These are phyloP conservation scores for Ascochyta koolunga DNA, from an alignment of 2,329 filamentous ascomycete genomes.

Conservation along the genomic window DNA sequence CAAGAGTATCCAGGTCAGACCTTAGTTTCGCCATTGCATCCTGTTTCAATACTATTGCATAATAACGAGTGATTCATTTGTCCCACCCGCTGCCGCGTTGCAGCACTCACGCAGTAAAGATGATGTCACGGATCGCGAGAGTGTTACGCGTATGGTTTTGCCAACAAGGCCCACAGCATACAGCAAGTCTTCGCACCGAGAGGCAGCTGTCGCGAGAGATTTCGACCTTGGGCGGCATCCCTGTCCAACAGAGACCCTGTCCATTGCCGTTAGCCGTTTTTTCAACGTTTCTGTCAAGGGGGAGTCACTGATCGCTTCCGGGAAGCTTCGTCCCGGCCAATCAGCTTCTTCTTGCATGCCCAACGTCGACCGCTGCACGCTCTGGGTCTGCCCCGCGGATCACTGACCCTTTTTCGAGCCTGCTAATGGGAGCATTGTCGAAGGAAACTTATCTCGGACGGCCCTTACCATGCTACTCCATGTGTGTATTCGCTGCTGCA, in stretches of 20 bases:
- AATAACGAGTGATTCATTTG: background rate
- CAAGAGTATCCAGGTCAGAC: background rate
- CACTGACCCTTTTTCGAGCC: background rate
- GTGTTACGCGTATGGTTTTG: background rate
- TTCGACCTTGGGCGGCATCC: background rate
- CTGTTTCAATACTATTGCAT: background rate
- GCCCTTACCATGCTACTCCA: background rate
- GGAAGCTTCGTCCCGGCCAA: background rate
- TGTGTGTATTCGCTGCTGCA: background rate
- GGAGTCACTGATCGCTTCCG: background rate
- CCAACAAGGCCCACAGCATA: background rate
- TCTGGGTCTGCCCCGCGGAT: constrained; percentile 6
- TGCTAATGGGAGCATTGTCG: background rate
- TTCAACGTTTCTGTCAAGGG: background rate
- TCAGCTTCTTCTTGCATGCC: background rate
- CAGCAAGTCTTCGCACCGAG: background rate
- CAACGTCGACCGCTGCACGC: constrained; percentile 1
- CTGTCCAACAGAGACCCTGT: background rate
- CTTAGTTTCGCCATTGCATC: background rate
- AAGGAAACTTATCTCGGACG: background rate
- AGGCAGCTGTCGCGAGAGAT: background rate
- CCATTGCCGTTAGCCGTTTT: background rate
- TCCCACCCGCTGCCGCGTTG: background rate
- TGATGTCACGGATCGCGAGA: constrained; percentile 13
- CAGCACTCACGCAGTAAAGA: background rate